Percentiles rank a stretch among this genome's conserved stretches.
These are phyloP conservation scores for Melanomma pulvis-pyrius DNA, from an alignment of 495 filamentous ascomycete genomes.

Conservation along the genomic window DNA sequence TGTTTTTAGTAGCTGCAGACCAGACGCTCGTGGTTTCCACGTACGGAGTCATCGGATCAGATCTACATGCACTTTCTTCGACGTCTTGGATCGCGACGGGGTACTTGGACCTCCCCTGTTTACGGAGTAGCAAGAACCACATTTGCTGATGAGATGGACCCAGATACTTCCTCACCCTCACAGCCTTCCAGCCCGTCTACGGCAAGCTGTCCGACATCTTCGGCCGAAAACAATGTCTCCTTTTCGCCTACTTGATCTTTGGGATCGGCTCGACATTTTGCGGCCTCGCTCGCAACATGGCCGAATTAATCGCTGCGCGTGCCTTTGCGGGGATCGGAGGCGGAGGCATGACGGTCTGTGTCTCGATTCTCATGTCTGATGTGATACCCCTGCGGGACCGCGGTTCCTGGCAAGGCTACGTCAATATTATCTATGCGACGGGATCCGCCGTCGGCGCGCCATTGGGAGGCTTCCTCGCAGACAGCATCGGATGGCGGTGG, in stretches of 20 bases:
- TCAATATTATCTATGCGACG: conserved; percentile 76
- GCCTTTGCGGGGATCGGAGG: conserved; percentile 79
- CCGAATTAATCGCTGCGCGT: conserved; percentile 68
- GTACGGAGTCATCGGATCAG: conserved; percentile 80
- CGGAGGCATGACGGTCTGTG: conserved; percentile 83
- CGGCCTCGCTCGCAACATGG: conserved; percentile 70
- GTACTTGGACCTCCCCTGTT: conserved; percentile 39
- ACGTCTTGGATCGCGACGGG: conserved; percentile 87
- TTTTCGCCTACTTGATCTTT: conserved; percentile 75
- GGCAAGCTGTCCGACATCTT: conserved; percentile 82
- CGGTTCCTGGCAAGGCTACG: conserved; percentile 79
- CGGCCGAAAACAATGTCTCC: conserved; percentile 72
- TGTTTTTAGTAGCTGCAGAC: conserved; percentile 76
- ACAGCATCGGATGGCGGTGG: conserved; percentile 84
- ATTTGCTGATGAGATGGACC: too few species aligned
- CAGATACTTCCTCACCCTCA: conserved; percentile 72
- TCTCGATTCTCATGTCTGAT: conserved; percentile 76
- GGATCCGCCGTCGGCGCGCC: conserved; percentile 75
- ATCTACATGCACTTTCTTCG: conserved; percentile 73
- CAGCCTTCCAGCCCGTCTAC: conserved; percentile 78
- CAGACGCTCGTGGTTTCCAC: conserved; percentile 80
- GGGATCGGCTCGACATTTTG: conserved; percentile 73
- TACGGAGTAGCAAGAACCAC: too few species aligned
- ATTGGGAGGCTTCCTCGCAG: conserved; percentile 73
- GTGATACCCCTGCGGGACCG: conserved; percentile 74